Evolutionary conservation across 176 grass and related monocot species (phyloP), one percentile per base, ranked within the genome.

Genomic region (Thinopyrum elongatum): DNA sequence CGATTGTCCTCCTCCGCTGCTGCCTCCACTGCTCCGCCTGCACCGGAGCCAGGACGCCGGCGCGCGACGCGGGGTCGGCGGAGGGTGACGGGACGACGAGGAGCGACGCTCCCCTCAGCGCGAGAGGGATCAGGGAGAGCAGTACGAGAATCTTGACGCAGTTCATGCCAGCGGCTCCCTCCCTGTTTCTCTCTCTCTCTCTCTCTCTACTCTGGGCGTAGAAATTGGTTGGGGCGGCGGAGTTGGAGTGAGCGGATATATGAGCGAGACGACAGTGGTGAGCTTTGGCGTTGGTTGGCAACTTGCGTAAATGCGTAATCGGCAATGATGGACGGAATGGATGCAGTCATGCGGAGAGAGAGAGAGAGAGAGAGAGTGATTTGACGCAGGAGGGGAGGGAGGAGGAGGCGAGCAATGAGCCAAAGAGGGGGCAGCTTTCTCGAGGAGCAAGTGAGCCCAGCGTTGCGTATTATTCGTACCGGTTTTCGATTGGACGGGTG

Each of bases 131-230:
- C 30, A 91, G 63, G 30, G 90, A 85, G 25, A 91, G 41, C 8
- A 91, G 78, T 8, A 91, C 1, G 10, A 88, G 77, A 31, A 91
- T 72, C 86, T 85, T 91, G 82, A 91, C 11, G 63, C 82, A 77
- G 77, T 72, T 88, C 90, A 91, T 91, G 86, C 19, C 53, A 28
- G 80, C 17, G 17, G 67, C 9, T 22, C 39, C 22, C 25, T 6
- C 19, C 15, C 19, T 3, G 47, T 15, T 31, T 39, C 46, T n/a
- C 60, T 19, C 9, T 44, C 33, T 58, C 7, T 60, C 34, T 33
- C 21, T 33, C 57, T 62, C 28, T 41, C 38, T 41, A 38, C 36
- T 38, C 36, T 38, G 10, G 7, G 42, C 17, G 42, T 29, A 10
- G 16, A 53, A 53, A 76, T 11, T 76, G 73, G 44, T 19, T 35